Percentiles rank a stretch among this genome's conserved stretches.
These are phyloP conservation scores for Tetrapisispora fleetii DNA, from an alignment of 805 yeast genomes.

Conservation along the genomic window DNA sequence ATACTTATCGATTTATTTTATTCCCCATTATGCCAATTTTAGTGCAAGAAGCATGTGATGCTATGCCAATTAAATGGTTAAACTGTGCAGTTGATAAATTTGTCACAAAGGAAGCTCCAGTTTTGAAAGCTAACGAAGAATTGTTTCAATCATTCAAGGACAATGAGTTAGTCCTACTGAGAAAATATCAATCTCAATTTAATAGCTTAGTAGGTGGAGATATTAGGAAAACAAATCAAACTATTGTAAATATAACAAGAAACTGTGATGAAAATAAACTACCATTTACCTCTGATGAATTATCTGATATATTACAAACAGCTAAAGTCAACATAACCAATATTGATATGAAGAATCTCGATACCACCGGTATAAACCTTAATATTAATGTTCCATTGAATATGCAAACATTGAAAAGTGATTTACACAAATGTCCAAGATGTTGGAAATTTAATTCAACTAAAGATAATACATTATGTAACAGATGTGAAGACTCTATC, in stretches of 20 bases:
- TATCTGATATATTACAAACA: slow-evolving; percentile 52
- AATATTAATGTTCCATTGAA: not conserved
- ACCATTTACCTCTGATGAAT: slow-evolving; percentile 31
- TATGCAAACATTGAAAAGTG: slow-evolving; percentile 11
- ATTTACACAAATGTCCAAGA: slow-evolving; percentile 68
- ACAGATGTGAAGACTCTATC: slow-evolving; percentile 41
- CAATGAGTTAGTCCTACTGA: slow-evolving; percentile 13
- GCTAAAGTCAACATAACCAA: slow-evolving; percentile 43
- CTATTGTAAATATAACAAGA: slow-evolving; percentile 23
- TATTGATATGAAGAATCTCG: not conserved
- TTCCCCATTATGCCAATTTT: slow-evolving; percentile 78
- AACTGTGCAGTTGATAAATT: not conserved
- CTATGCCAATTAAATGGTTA: slow-evolving; percentile 31
- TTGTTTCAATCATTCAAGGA: slow-evolving; percentile 8
- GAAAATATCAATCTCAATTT: slow-evolving; percentile 14
- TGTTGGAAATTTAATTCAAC: slow-evolving; percentile 78
- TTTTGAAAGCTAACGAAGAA: not conserved
- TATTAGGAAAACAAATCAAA: slow-evolving; percentile 18
- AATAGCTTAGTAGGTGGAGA: slow-evolving; percentile 9
- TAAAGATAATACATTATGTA: slow-evolving; percentile 47
- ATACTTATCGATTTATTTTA: slow-evolving; percentile 53
- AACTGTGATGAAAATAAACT: not conserved
- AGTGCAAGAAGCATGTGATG: slow-evolving; percentile 82
- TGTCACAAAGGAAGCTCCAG: slow-evolving; percentile 6
- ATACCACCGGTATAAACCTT: not conserved